A percentile compares a stretch with the other conserved stretches of the same genome.
Evolutionary conservation across 23 red algal genomes (phyloP).

Genomic region (Gracilaria caudata): DNA sequence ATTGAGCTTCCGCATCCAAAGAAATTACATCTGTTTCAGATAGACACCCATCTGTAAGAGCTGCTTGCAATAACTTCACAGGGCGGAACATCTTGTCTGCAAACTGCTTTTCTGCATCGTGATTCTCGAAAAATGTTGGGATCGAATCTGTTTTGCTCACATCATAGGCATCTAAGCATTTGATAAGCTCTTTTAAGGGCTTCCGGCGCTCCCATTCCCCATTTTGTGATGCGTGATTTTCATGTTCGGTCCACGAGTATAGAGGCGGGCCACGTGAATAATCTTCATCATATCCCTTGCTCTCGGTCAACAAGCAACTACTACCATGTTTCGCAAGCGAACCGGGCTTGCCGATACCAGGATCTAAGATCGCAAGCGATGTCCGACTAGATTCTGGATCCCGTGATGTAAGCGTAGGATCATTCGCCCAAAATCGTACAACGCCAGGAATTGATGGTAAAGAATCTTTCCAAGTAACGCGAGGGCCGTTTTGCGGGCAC

Average conservation of each 20-base stretch:
- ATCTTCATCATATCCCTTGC: background rate
- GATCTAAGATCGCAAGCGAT: slow-evolving; percentile 18
- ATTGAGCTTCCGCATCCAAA: slow-evolving; percentile 20
- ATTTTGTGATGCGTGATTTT: background rate
- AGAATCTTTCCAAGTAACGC: background rate
- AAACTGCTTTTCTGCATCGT: slow-evolving; percentile 73
- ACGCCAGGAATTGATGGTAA: background rate
- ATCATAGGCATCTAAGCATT: slow-evolving; percentile 29
- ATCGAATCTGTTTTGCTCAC: slow-evolving; percentile 30
- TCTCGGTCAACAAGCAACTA: background rate
- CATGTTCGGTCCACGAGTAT: background rate
- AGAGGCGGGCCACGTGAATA: background rate
- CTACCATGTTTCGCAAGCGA: background rate
- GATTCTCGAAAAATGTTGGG: slow-evolving; percentile 83
- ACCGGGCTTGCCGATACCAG: background rate
- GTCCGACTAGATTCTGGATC: slow-evolving; percentile 6
- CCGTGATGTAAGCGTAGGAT: background rate
- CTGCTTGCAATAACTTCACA: slow-evolving; percentile 41
- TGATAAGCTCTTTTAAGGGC: slow-evolving; percentile 23
- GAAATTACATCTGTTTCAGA: slow-evolving; percentile 38
- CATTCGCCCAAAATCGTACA: slow-evolving; percentile 5
- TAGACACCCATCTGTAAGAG: slow-evolving; percentile 64
- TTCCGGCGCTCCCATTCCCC: background rate
- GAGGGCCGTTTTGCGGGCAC: background rate
- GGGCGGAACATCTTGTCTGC: slow-evolving; percentile 65